phyloP scores from a whole-genome alignment of 106 monocot species.

The Dendrobium catenatum region DNA sequence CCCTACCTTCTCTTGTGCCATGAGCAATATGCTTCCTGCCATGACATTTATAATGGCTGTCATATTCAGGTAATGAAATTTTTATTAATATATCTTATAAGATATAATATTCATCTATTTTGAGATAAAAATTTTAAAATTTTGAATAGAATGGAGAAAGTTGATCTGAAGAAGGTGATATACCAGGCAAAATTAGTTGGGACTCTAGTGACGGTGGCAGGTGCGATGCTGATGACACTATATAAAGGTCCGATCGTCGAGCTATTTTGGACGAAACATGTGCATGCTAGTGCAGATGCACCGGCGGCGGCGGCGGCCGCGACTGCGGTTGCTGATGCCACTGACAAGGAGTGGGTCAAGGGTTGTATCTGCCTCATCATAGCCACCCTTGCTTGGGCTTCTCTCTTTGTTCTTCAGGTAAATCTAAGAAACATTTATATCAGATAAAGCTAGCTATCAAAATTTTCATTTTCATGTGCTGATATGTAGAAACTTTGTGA shows the following conservation, averaged over 20 bases:
- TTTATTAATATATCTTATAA: too few relatives aligned
- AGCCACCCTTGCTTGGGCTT: constrained; percentile 27
- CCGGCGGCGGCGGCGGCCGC: neutral
- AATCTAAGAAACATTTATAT: neutral
- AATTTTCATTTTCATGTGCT: neutral
- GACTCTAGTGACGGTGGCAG: constrained; percentile 35
- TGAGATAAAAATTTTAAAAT: neutral
- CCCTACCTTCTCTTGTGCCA: constrained; percentile 72
- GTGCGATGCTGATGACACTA: constrained; percentile 49
- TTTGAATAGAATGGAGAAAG: constrained; percentile 49
- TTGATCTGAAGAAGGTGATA: constrained; percentile 33
- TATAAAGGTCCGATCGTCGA: constrained; percentile 44
- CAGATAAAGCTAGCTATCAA: neutral
- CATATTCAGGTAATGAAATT: constrained; percentile 29
- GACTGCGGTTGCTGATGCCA: neutral
- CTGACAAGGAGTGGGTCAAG: constrained; percentile 24
- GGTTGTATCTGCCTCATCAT: constrained; percentile 36
- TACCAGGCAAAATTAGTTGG: constrained; percentile 36
- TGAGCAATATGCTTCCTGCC: constrained; percentile 81
- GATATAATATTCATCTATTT: neutral
- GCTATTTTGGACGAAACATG: constrained; percentile 16
- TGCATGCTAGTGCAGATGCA: neutral
- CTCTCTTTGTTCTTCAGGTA: constrained; percentile 47
- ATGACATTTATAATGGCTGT: constrained; percentile 73
- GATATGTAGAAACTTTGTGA: neutral